phyloP scores from a whole-genome alignment of 768 basidiomycete species.

The Tephrocybe rancida region DNA sequence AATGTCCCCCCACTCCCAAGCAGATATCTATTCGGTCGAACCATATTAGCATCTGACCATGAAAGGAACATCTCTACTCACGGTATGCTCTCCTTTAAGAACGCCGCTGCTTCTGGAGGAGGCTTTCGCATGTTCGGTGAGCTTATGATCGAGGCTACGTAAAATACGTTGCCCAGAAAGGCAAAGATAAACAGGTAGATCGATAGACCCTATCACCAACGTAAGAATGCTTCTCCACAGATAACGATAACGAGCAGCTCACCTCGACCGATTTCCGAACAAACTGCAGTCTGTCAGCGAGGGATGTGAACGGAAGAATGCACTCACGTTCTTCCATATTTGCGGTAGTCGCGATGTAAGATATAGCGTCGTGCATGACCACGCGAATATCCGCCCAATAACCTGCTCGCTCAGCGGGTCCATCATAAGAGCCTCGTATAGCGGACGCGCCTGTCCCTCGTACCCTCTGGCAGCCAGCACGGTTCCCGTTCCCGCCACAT shows the following conservation, averaged over 20 bases:
- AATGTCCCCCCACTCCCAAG: conserved; percentile 93
- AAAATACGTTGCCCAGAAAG: conserved; percentile 91
- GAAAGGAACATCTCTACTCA: conserved; percentile 38
- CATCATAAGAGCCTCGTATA: conserved; percentile 23
- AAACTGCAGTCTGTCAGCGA: conserved; percentile 49
- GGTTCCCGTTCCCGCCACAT: conserved; percentile 37
- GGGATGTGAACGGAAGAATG: neutral
- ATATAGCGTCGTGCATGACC: conserved; percentile 92
- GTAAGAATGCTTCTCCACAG: conserved; percentile 1
- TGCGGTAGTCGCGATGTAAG: conserved; percentile 93
- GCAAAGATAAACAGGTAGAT: conserved; percentile 93
- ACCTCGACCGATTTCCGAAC: conserved; percentile 90
- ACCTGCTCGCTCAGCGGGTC: conserved; percentile 54
- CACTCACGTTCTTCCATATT: conserved; percentile 97
- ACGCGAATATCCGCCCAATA: conserved; percentile 90
- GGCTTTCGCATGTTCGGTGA: conserved; percentile 66
- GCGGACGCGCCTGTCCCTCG: conserved; percentile 10
- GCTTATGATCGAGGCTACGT: conserved; percentile 87
- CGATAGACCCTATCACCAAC: conserved; percentile 73
- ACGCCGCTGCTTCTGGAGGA: conserved; percentile 61
- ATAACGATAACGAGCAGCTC: neutral
- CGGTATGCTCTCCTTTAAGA: conserved; percentile 84
- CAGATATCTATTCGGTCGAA: conserved; percentile 66
- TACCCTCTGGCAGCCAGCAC: conserved; percentile 40
- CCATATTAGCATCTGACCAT: neutral